Percentiles rank a stretch among this genome's conserved stretches.
phyloP scores from a whole-genome alignment of 1,284 basidiomycete genomes.

The Pseudozyma hubeiensis region DNA sequence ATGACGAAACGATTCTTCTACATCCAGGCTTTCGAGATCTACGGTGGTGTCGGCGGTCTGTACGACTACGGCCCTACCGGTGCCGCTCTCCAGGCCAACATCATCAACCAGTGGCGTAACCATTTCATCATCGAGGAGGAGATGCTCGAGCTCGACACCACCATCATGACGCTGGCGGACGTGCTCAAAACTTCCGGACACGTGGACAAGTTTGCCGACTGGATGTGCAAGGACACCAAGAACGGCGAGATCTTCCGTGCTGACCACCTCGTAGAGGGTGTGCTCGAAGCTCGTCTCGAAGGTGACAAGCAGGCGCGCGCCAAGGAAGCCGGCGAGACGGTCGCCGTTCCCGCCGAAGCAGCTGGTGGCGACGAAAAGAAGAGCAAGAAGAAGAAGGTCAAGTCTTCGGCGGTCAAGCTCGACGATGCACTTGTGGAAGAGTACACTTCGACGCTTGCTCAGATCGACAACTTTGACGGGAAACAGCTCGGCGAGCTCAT shows the following conservation, averaged over 20 bases:
- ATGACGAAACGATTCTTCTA: conserved; percentile 96
- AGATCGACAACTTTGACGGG: conserved; percentile 97
- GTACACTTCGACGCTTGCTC: conserved; percentile 84
- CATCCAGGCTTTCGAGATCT: conserved; percentile 98
- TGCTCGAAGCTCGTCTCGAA: conserved; percentile 87
- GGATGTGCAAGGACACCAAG: conserved; percentile 97
- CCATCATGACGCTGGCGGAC: conserved; percentile 92
- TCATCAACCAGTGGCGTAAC: conserved; percentile 94
- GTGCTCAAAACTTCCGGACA: conserved; percentile 99
- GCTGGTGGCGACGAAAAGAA: conserved; percentile 71
- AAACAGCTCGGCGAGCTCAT: conserved; percentile 89
- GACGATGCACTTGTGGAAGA: conserved; percentile 80
- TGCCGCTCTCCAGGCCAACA: conserved; percentile 94
- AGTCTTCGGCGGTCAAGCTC: conserved; percentile 81
- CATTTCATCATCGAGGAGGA: conserved; percentile 99
- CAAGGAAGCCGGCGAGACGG: conserved; percentile 65
- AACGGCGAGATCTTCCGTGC: conserved; percentile 96
- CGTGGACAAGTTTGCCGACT: conserved; percentile 97
- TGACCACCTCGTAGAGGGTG: conserved; percentile 94
- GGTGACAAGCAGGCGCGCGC: conserved; percentile 90
- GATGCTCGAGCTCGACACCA: conserved; percentile 99
- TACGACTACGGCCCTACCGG: conserved; percentile 80
- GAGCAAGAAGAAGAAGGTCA: conserved; percentile 85
- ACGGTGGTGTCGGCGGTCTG: conserved; percentile 95
- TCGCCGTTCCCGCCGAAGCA: conserved; percentile 26